Percentiles rank a stretch among this genome's conserved stretches.
These are phyloP conservation scores for Clarireedia homoeocarpa DNA, from an alignment of 2,329 filamentous ascomycete species.

Conservation along the genomic window DNA sequence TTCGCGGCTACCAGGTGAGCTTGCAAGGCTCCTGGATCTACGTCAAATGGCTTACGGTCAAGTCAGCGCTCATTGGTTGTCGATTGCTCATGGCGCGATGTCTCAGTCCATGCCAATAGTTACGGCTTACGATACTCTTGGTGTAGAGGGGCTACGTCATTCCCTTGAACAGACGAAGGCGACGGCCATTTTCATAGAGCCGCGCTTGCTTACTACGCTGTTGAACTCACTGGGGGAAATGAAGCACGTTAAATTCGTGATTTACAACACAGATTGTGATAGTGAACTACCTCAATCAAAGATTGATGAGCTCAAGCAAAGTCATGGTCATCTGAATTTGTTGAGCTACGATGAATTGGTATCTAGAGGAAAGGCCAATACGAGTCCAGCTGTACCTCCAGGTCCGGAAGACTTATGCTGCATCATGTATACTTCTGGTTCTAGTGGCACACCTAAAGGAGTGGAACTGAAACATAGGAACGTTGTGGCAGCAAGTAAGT, in stretches of 20 bases:
- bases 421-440: slow-evolving; percentile 81
- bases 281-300: slow-evolving; percentile 36
- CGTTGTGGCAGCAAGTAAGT: slow-evolving; percentile 69
- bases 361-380: slow-evolving; percentile 49
- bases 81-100: slow-evolving; percentile 66
- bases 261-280: slow-evolving; percentile 53
- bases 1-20: slow-evolving; percentile 58
- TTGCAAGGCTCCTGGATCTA: background rate
- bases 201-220: slow-evolving; percentile 61
- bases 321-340: slow-evolving; percentile 45
- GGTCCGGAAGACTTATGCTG: slow-evolving; percentile 73
- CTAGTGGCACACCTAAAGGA: slow-evolving; percentile 83
- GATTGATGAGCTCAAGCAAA: slow-evolving; percentile 46
- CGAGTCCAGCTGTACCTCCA: slow-evolving; percentile 63
- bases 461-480: slow-evolving; percentile 78
- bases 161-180: slow-evolving; percentile 76
- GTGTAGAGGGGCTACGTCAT: slow-evolving; percentile 75
- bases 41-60: background rate
- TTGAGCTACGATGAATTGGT: slow-evolving; percentile 47
- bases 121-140: slow-evolving; percentile 90
- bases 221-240: slow-evolving; percentile 47
- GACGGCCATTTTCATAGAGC: slow-evolving; percentile 79
- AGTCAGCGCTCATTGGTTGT: slow-evolving; percentile 60
- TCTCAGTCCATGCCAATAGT: slow-evolving; percentile 89
- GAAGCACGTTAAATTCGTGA: slow-evolving; percentile 48